Conservation (phyloP, 768 basidiomycete species). For the Boletus sp. region DNA sequence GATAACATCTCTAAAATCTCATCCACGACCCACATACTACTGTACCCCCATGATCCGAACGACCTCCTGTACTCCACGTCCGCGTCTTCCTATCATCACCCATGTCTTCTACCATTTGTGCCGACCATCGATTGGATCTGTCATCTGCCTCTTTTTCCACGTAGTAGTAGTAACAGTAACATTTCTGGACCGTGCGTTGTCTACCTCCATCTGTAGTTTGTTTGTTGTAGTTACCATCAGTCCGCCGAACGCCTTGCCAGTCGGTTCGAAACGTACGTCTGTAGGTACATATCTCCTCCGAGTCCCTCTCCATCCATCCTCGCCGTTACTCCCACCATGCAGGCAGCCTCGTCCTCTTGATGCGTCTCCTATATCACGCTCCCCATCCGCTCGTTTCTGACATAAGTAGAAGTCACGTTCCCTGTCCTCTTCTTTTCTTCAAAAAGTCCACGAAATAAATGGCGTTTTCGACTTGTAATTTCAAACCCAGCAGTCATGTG, state of each 20-base stretch:
- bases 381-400: conserved; percentile 3
- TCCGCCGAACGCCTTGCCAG: conserved; percentile 36
- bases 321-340: neutral
- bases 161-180: conserved; percentile 29
- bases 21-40: conserved; percentile 7
- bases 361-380: conserved; percentile 4
- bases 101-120: conserved; percentile 28
- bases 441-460: too few species aligned
- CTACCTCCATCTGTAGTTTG: conserved; percentile 29
- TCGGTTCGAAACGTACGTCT: conserved; percentile 8
- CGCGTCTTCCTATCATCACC: conserved; percentile 21
- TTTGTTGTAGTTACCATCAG: conserved; percentile 24
- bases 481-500: too few species aligned
- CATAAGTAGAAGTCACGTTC: neutral
- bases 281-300: conserved; percentile 19
- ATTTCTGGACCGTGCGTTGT: conserved; percentile 22
- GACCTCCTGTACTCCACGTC: conserved; percentile 8
- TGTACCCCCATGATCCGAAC: conserved; percentile 15
- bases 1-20: conserved; percentile 15
- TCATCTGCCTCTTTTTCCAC: conserved; percentile 7
- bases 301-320: neutral
- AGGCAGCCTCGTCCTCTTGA: conserved; percentile 1
- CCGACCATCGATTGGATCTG: conserved; percentile 25
- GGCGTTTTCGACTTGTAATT: too few species aligned
- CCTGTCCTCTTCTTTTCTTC: neutral